A percentile compares a stretch with the other conserved stretches of the same genome.
phyloP scores from a whole-genome alignment of 1,139 yeast species.

The Candida albicans region DNA sequence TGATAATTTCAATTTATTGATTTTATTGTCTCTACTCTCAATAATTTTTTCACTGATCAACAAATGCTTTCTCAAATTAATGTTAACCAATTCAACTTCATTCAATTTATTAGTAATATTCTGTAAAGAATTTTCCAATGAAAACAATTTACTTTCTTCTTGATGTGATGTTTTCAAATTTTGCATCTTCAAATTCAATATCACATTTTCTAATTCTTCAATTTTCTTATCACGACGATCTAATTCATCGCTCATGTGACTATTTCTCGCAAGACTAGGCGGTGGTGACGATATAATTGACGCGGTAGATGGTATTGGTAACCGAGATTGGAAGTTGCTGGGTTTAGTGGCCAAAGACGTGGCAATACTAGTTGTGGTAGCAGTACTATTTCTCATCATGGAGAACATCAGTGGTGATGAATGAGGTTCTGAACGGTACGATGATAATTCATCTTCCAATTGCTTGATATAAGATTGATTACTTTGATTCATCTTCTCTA shows the following conservation, averaged over 20 bases:
- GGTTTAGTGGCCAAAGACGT: constrained; percentile 6
- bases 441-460: constrained; percentile 46
- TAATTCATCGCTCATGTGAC: constrained; percentile 20
- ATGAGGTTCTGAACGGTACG: constrained; percentile 2
- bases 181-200: constrained; percentile 38
- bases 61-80: constrained; percentile 44
- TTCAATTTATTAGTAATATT: constrained; percentile 38
- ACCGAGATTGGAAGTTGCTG: constrained; percentile 6
- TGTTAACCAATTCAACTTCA: constrained; percentile 42
- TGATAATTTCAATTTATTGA: constrained; percentile 52
- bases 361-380: constrained; percentile 1
- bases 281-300: constrained; percentile 3
- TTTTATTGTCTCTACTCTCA: constrained; percentile 59
- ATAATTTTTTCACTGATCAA: constrained; percentile 59
- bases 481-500: constrained; percentile 49
- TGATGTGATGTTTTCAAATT: constrained; percentile 39
- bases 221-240: constrained; percentile 38
- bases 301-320: constrained; percentile 7
- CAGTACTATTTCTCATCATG: constrained; percentile 5
- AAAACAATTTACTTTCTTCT: constrained; percentile 45
- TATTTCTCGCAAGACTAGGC: neutral
- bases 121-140: constrained; percentile 40
- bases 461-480: constrained; percentile 43
- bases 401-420: constrained; percentile 7
- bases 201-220: constrained; percentile 37